Evolutionary conservation across 1,139 yeast genomes (phyloP).

Genomic region (Kluyveromyces sp.): DNA sequence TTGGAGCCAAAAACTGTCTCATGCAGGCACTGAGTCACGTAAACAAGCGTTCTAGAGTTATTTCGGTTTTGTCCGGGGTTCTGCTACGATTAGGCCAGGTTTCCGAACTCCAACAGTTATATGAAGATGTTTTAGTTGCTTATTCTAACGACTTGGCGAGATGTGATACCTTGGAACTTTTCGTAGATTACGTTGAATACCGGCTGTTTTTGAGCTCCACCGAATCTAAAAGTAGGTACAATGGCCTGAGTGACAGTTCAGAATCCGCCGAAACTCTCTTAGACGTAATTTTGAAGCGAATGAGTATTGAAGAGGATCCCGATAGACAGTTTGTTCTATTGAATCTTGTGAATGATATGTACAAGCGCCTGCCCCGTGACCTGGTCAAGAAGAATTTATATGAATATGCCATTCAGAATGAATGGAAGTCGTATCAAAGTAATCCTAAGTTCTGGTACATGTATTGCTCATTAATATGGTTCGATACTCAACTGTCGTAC

Average conservation of each 20-base stretch:
- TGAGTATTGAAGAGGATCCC: slow-evolving; percentile 14
- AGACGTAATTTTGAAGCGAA: slow-evolving; percentile 17
- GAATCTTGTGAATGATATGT: slow-evolving; percentile 19
- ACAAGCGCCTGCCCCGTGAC: slow-evolving; percentile 20
- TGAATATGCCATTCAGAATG: slow-evolving; percentile 16
- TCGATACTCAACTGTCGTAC: slow-evolving; percentile 22
- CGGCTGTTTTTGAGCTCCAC: slow-evolving; percentile 18
- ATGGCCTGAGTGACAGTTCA: not conserved
- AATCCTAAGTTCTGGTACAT: slow-evolving; percentile 23
- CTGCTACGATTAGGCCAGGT: slow-evolving; percentile 20
- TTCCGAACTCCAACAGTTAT: slow-evolving; percentile 14
- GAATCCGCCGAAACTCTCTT: slow-evolving; percentile 9
- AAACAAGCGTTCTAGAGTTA: slow-evolving; percentile 20
- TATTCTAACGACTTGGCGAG: slow-evolving; percentile 17
- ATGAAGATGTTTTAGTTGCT: slow-evolving; percentile 13
- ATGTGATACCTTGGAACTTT: slow-evolving; percentile 23
- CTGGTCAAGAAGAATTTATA: slow-evolving; percentile 22
- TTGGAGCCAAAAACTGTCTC: slow-evolving; percentile 23
- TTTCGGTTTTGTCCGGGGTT: slow-evolving; percentile 19
- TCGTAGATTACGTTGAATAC: slow-evolving; percentile 27
- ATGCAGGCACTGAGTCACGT: slow-evolving; percentile 19
- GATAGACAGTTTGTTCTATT: slow-evolving; percentile 21
- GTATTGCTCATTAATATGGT: slow-evolving; percentile 24
- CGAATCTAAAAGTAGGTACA: slow-evolving; percentile 18
- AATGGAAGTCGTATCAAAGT: slow-evolving; percentile 17